Evolutionary conservation across 495 filamentous ascomycete genomes (phyloP), one percentile per base, ranked within the genome.

Genomic region (Penicillium silybi): DNA sequence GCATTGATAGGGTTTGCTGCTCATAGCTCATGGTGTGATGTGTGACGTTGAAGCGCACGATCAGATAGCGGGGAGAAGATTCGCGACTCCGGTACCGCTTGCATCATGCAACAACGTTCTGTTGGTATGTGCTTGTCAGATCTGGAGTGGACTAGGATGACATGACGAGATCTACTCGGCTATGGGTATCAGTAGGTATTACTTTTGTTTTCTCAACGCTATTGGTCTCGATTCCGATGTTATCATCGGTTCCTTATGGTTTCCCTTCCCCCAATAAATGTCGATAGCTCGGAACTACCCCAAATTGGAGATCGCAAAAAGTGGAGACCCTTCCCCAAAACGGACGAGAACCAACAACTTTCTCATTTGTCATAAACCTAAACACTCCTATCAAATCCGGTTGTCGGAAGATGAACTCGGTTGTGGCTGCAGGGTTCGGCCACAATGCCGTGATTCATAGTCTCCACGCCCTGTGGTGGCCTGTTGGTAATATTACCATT

Each of bases 1-100:
- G 22, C 72, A 75, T 29, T 73, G 63, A 50, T 69, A 74, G 20
- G 66, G 58, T 19, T 62, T 70, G 41, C 25, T 47, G 46, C 42
- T 61, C 52, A 55, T 53, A 37, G 17, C 18, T 48, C 27, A 42
- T 54, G 8, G 29, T 34, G 15, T 50, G 22, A 17, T 9, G 19
- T 32, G 52, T 43, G 45, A 41, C 44, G 20, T 35, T 34, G 35
- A 32, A 20, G 18, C 16, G 17, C 15, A 10, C 29, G n/a, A 11
- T 15, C 19, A 51, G 29, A 22, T 18, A 6, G 32, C 54, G 49
- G 49, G 54, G 54, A 52, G 49, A 17, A 26, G 19, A 5, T 16
- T 16, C 23, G 7, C 22, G 52, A 57, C 54, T 57, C 54, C 55
- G 40, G 50, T 7, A 13, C 41, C 13, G 18, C 18, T 19, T 43